phyloP scores from a whole-genome alignment of 176 grass and related monocot genomes.

The Poa pratensis region DNA sequence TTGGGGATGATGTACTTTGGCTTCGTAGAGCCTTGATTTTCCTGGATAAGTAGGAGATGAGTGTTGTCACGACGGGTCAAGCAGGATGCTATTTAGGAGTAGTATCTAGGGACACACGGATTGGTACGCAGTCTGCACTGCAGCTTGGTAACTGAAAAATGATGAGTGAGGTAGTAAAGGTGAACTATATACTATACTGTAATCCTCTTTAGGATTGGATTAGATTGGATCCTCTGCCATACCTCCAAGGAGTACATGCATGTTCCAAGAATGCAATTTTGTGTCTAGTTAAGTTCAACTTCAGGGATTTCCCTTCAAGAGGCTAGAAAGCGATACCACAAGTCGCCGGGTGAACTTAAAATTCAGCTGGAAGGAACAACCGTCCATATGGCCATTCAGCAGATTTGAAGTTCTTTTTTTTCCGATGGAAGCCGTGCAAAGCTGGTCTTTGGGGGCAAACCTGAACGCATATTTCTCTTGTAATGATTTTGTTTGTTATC shows the following conservation, averaged over 20 bases:
- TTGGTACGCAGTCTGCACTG: not conserved
- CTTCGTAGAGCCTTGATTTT: constrained; percentile 18
- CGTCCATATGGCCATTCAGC: not conserved
- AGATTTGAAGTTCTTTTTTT: not conserved
- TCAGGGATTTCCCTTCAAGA: not conserved
- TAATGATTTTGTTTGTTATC: constrained; percentile 25
- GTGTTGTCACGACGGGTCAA: not conserved
- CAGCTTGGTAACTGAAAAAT: constrained; percentile 15
- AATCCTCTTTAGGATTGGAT: constrained; percentile 29
- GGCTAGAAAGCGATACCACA: constrained; percentile 5
- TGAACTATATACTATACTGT: not conserved
- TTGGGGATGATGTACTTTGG: not conserved
- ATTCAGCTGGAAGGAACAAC: not conserved
- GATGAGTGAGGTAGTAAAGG: not conserved
- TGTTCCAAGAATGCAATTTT: not conserved
- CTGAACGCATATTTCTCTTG: not conserved
- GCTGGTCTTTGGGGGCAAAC: not conserved
- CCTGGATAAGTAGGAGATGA: not conserved
- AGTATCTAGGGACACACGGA: not conserved
- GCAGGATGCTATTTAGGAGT: not conserved
- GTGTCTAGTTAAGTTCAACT: not conserved
- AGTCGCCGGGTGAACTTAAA: not conserved
- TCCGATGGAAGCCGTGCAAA: not conserved
- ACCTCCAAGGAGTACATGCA: not conserved
- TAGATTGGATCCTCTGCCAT: constrained; percentile 25